A percentile compares a stretch with the other conserved stretches of the same genome.
These are phyloP conservation scores for Boletus insuetus DNA, from an alignment of 768 basidiomycete genomes.

Conservation along the genomic window DNA sequence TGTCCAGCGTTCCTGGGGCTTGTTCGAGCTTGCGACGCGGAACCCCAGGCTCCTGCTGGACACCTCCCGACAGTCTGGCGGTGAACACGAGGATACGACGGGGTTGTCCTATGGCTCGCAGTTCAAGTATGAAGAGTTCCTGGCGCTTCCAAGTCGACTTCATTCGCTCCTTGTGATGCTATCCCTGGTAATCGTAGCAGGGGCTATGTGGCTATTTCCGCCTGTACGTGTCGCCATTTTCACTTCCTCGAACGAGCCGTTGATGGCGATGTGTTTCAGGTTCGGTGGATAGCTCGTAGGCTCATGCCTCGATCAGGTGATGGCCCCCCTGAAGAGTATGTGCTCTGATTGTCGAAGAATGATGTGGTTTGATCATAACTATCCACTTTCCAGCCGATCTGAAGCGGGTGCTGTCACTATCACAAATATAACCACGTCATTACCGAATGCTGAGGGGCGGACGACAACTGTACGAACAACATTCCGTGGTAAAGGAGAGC, in stretches of 20 bases:
- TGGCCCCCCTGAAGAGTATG: slow-evolving; percentile 64
- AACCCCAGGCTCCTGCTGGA: slow-evolving; percentile 15
- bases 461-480: slow-evolving; percentile 53
- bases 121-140: slow-evolving; percentile 78
- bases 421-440: slow-evolving; percentile 69
- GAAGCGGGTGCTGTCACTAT: slow-evolving; percentile 58
- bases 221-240: slow-evolving; percentile 33
- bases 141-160: slow-evolving; percentile 39
- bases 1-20: slow-evolving; percentile 57
- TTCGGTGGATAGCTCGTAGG: slow-evolving; percentile 54
- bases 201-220: slow-evolving; percentile 32
- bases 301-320: slow-evolving; percentile 52
- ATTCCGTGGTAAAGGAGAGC: slow-evolving; percentile 70
- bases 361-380: slow-evolving; percentile 1
- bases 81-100: slow-evolving; percentile 14
- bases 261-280: slow-evolving; percentile 23
- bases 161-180: slow-evolving; percentile 42
- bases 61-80: slow-evolving; percentile 13
- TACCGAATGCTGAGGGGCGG: slow-evolving; percentile 38
- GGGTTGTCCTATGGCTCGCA: slow-evolving; percentile 55
- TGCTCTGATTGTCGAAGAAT: not conserved
- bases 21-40: slow-evolving; percentile 37
- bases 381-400: slow-evolving; percentile 41
- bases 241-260: not conserved
- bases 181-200: slow-evolving; percentile 21